Conservation (phyloP, 1,284 basidiomycete genomes). For the Dichomitus squalens region DNA sequence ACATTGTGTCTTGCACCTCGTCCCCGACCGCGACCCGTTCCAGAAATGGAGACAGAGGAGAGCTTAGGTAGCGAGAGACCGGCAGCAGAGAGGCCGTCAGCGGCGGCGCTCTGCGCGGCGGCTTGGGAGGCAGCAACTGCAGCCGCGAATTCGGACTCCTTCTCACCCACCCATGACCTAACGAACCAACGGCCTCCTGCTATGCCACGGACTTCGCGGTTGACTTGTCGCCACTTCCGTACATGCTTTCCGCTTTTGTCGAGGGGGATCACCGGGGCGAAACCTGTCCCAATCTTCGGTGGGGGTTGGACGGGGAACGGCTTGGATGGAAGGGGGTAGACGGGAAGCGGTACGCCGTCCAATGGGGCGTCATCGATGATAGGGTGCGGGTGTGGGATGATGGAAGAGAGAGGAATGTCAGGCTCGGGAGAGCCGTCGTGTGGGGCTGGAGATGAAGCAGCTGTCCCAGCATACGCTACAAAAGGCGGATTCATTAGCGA, state of each 20-base stretch:
- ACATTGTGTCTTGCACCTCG: conserved; percentile 17
- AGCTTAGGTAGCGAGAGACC: conserved; percentile 25
- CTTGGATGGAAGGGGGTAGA: conserved; percentile 75
- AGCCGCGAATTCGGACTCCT: conserved; percentile 63
- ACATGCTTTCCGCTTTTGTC: conserved; percentile 62
- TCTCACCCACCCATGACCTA: conserved; percentile 76
- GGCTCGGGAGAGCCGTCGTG: conserved; percentile 28
- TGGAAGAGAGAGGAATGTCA: conserved; percentile 23
- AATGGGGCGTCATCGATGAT: conserved; percentile 49
- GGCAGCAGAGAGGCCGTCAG: conserved; percentile 15
- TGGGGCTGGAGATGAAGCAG: conserved; percentile 20
- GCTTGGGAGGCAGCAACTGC: conserved; percentile 32
- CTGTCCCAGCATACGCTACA: conserved; percentile 20
- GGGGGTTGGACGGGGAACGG: conserved; percentile 79
- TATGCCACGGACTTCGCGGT: conserved; percentile 76
- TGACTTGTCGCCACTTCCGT: conserved; percentile 70
- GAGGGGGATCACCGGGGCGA: conserved; percentile 63
- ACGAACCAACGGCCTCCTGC: conserved; percentile 80
- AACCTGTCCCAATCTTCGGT: conserved; percentile 70
- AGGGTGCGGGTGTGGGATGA: conserved; percentile 24
- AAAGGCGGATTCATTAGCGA: not conserved
- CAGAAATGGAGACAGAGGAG: conserved; percentile 17
- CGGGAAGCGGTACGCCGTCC: conserved; percentile 61
- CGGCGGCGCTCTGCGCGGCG: conserved; percentile 15
- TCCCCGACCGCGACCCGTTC: conserved; percentile 16